Evolutionary conservation across 2,329 filamentous ascomycete genomes (phyloP).

Genomic region (Sporothrix schenckii): DNA sequence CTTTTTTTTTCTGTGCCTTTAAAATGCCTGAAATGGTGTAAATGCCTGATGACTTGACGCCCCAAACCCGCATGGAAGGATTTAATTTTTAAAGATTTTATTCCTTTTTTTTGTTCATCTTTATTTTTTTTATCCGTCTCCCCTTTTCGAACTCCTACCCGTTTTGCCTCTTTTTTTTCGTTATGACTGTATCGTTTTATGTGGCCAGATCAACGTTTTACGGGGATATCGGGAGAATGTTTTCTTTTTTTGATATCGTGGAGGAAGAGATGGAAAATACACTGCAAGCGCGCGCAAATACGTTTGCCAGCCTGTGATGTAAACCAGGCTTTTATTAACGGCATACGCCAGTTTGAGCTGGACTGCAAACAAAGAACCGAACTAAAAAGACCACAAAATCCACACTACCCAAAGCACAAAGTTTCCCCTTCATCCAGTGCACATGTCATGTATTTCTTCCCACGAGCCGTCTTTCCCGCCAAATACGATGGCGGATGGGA

Average conservation of each 20-base stretch:
- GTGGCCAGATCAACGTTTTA: constrained; percentile 31
- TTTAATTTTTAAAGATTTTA: constrained; percentile 37
- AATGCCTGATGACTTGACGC: constrained; percentile 38
- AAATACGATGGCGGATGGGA: not conserved
- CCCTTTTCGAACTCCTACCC: constrained; percentile 6
- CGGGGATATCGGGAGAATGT: constrained; percentile 26
- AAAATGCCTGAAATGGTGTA: constrained; percentile 38
- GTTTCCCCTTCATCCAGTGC: not conserved
- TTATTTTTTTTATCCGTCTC: constrained; percentile 3
- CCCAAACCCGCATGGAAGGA: constrained; percentile 37
- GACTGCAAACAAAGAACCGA: not conserved
- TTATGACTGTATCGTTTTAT: constrained; percentile 11
- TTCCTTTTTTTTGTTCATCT: constrained; percentile 23
- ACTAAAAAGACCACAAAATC: not conserved
- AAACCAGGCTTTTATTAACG: constrained; percentile 9
- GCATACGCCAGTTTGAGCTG: not conserved
- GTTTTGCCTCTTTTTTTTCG: constrained; percentile 4
- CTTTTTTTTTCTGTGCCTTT: constrained; percentile 27
- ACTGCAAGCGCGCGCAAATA: not conserved
- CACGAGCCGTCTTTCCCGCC: not conserved
- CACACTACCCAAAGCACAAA: constrained; percentile 1
- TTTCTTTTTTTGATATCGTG: constrained; percentile 21
- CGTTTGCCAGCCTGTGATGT: constrained; percentile 27
- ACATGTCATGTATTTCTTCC: not conserved
- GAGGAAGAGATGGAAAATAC: not conserved